These are phyloP conservation scores for Dictyostelium citrinum DNA, from an alignment of 78 protist genomes.

Conservation along the genomic window DNA sequence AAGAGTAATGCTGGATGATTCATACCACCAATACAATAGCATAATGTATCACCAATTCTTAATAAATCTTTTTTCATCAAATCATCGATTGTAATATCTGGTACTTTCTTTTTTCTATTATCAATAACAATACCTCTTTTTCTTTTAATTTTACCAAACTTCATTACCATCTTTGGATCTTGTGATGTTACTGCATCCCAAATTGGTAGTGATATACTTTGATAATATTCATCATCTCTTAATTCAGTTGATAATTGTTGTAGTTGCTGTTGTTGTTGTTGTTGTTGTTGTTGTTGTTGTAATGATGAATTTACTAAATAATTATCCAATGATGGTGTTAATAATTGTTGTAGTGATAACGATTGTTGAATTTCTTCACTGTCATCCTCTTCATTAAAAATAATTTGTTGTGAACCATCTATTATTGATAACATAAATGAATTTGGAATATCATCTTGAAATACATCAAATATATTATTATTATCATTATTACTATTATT, in stretches of 20 bases:
- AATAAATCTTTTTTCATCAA: constrained; percentile 37
- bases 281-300: not conserved
- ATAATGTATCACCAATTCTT: constrained; percentile 37
- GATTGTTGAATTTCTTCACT: not conserved
- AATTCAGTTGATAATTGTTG: not conserved
- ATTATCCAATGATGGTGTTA: not conserved
- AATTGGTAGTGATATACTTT: constrained; percentile 50
- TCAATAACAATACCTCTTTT: constrained; percentile 43
- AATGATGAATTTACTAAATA: not conserved
- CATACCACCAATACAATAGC: constrained; percentile 40
- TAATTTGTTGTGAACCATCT: constrained; percentile 1
- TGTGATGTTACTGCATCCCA: constrained; percentile 77
- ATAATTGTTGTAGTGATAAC: not conserved
- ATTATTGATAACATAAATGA: not conserved
- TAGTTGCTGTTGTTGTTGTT: not conserved
- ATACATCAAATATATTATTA: not conserved
- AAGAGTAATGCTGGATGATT: not conserved
- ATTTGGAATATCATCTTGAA: not conserved
- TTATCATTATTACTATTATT: not conserved
- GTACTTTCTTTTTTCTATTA: constrained; percentile 16
- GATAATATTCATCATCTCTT: constrained; percentile 6
- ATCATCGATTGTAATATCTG: constrained; percentile 64
- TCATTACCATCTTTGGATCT: constrained; percentile 35
- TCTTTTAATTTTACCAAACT: constrained; percentile 26
- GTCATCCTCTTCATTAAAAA: constrained; percentile 1